Conservation (phyloP, 257 asterid genomes). For the Dorcoceras hygrometricum region DNA sequence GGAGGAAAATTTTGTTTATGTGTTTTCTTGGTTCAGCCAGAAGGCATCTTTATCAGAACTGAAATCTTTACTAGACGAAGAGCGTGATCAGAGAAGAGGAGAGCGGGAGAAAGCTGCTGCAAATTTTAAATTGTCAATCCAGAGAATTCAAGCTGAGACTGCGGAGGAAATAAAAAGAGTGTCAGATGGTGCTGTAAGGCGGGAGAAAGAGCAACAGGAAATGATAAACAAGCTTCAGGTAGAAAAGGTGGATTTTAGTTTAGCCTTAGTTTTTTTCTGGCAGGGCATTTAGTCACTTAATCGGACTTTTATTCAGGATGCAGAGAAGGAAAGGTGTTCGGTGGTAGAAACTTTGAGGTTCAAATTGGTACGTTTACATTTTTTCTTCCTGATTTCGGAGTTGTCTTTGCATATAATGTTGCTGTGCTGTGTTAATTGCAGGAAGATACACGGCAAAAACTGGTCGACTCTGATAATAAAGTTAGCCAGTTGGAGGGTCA, state of each 20-base stretch:
- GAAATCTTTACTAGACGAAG: constrained; percentile 77
- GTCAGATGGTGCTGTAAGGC: constrained; percentile 63
- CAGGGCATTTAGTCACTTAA: constrained; percentile 9
- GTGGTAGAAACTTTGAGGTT: constrained; percentile 79
- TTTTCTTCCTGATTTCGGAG: constrained; percentile 19
- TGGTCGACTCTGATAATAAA: constrained; percentile 83
- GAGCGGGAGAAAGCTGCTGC: constrained; percentile 80
- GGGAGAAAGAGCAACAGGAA: constrained; percentile 93
- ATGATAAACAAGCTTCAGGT: constrained; percentile 90
- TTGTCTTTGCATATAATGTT: constrained; percentile 23
- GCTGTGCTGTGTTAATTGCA: constrained; percentile 26
- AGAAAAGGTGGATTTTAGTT: constrained; percentile 14
- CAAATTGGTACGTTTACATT: constrained; percentile 67
- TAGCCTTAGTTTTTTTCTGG: constrained; percentile 20
- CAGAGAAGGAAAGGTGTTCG: constrained; percentile 76
- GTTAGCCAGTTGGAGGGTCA: constrained; percentile 91
- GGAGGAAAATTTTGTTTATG: neutral
- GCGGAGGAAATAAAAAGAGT: constrained; percentile 65
- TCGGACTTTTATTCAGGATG: constrained; percentile 59
- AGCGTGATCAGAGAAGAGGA: constrained; percentile 88
- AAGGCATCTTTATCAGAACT: constrained; percentile 73
- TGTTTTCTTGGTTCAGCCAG: constrained; percentile 64
- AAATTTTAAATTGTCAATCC: constrained; percentile 67
- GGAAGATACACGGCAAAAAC: constrained; percentile 92
- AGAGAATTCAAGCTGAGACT: constrained; percentile 82